Evolutionary conservation across 352 stramenopile species (phyloP).

Genomic region (Plasmopara muralis): DNA sequence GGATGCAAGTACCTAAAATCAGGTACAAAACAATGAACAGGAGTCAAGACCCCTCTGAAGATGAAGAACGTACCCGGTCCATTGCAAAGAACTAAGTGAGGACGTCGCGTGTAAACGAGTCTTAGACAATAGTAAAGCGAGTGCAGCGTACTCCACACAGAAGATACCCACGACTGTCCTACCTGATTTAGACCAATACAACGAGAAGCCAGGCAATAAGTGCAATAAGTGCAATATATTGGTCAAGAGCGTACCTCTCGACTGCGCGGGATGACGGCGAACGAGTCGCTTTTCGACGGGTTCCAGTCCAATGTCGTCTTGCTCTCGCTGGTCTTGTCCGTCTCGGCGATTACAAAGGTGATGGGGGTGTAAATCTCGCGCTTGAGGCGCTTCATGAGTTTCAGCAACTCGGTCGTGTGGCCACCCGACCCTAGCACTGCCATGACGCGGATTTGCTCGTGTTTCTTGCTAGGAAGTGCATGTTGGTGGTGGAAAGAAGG

Average conservation of each 20-base stretch:
- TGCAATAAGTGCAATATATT: neutral
- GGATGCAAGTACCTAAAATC: constrained; percentile 86
- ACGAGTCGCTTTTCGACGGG: constrained; percentile 32
- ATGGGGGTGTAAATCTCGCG: constrained; percentile 76
- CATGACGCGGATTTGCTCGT: constrained; percentile 45
- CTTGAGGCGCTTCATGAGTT: constrained; percentile 84
- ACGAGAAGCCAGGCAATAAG: constrained; percentile 1
- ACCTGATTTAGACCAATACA: constrained; percentile 40
- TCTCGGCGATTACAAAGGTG: constrained; percentile 86
- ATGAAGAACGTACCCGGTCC: constrained; percentile 45
- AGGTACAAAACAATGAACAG: neutral
- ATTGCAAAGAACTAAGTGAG: constrained; percentile 91
- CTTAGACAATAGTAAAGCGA: constrained; percentile 72
- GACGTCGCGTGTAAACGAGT: constrained; percentile 64
- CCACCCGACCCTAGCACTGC: constrained; percentile 83
- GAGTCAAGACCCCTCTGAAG: neutral
- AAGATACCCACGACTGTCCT: constrained; percentile 89
- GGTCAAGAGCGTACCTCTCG: constrained; percentile 60
- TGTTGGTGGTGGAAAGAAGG: constrained; percentile 18
- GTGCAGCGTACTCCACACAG: constrained; percentile 80
- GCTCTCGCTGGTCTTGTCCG: constrained; percentile 86
- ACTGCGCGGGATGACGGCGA: constrained; percentile 84
- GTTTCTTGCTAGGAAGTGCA: constrained; percentile 3
- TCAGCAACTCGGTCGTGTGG: constrained; percentile 95
- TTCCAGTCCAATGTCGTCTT: constrained; percentile 73